Base-by-base conservation (phyloP, 345 rosid species). In the Balakata baccata region DNA sequence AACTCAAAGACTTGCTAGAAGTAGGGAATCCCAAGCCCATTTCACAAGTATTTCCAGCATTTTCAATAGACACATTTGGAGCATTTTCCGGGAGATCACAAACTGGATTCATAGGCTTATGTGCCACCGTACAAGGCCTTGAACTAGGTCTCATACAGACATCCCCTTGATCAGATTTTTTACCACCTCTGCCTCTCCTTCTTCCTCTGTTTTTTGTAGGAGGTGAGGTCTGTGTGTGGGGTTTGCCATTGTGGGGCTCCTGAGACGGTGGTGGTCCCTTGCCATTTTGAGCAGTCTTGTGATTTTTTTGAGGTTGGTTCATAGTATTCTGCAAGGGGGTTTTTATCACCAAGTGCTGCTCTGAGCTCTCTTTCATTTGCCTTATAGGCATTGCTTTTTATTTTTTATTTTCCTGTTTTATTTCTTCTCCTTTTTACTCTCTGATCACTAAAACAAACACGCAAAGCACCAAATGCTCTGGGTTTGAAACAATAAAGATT, bases 171-270 rank as follows among this genome's bases (percentile, higher is more conserved):
- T 96, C 99, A 71, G 94, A 93, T 78, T 95, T 95, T 76, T 90
- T 77, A 34, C 98, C 98, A 52, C 99, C 99, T 72, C 99, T 87
- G 12, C 97, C 91, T 77, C 98, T 88, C 64, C 99, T 91, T 74
- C 98, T 89, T 45, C 91, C 81, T 79, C 84, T 87, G 49, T 77
- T 89, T 81, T 85, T 91, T 0, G 85, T 49, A 7, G 96, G 89
- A 29, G 98, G 94, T 10, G 97, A 92, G 59, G 86, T 68, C 79
- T 86, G 90, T 79, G 62, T 83, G 63, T 79, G 87, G 54, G 73
- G 71, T 62, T 87, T 87, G 49, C 81, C 57, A 76, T 72, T 75
- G 25, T 78, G 80, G 58, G 81, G 41, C 62, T 82, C 84, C 47
- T 84, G 86, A 54, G 72, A 73, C 34, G 88, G 87, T 41, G 88